Base-by-base conservation (phyloP, 2,329 filamentous ascomycete species). In the Dactylellina parvicollis region DNA sequence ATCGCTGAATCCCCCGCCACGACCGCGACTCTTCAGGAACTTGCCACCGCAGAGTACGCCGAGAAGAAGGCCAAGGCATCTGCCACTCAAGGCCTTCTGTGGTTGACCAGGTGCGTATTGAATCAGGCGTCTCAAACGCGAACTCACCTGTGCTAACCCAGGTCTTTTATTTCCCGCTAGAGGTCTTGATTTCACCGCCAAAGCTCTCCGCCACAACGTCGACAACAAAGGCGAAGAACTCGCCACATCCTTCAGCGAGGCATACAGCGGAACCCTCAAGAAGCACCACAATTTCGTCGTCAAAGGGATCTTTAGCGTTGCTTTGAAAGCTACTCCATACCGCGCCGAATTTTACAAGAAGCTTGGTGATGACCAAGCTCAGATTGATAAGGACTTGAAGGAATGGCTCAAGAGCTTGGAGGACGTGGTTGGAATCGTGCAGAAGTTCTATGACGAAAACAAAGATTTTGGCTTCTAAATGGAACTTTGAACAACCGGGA, bases 261-360 rank as follows among this genome's bases (percentile, higher is more conserved):
- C 93, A 77, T 99, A 99, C 83, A 87, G 86, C 80, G 85, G 84
- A 78, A 97, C 94, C 54, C 90, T 99, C 78, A 96, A 96, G 84
- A 91, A 90, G 24, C 89, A 96, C 84, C 95, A 99, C 85, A 88
- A 86, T 80, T 92, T 96, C 82, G 78, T 97, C 75, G 84, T 97
- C 78, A 96, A 96, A 86, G 92, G 92, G 74, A 86, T 97, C 80
- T 98, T 98, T 86, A 90, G 86, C 78, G 90, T 92, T 75, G 94
- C 94, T 80, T 96, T 99, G 92, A 87, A 87, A 77, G 93, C 92
- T 16, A 94, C 91, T 77, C 95, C 95, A 1, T 96, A 97, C 85
- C 88, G 94, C 77, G 92, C 91, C 81, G 91, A 94, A 82, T 98
- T 99, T 80, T 98, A 97, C 81, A 82, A 82, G 76, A 96, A 97